These are phyloP conservation scores for Cladosporium sp. DNA, from an alignment of 2,329 filamentous ascomycete species.

Conservation along the genomic window DNA sequence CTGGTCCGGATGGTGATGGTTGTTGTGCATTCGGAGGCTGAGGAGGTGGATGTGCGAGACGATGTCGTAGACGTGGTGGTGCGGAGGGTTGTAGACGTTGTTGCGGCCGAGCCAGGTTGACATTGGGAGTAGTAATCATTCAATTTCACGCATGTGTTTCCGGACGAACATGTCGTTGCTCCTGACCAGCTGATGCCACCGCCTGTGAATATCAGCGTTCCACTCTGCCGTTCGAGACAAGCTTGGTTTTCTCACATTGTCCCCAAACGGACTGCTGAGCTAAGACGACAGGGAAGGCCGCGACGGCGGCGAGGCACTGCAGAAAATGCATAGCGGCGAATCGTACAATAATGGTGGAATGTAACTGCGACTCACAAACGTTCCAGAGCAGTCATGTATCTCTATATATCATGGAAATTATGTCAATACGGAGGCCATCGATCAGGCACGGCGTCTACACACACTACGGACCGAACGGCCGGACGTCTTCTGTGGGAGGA, in stretches of 20 bases:
- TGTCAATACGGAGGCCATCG: background rate
- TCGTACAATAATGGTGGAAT: background rate
- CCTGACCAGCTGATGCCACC: slow-evolving; percentile 35
- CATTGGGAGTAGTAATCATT: slow-evolving; percentile 37
- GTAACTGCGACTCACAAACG: background rate
- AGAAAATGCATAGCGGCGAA: background rate
- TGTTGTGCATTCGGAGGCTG: slow-evolving; percentile 1
- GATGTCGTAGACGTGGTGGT: slow-evolving; percentile 17
- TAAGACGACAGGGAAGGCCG: background rate
- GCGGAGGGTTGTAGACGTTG: background rate
- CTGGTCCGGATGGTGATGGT: slow-evolving; percentile 10
- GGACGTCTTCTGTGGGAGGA: no score
- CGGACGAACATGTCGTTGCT: slow-evolving; percentile 32
- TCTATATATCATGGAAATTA: background rate
- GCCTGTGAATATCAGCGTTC: slow-evolving; percentile 8
- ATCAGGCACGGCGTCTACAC: slow-evolving; percentile 2
- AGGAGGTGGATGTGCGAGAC: slow-evolving; percentile 15
- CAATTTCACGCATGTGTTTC: slow-evolving; percentile 29
- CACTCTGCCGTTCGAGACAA: no score
- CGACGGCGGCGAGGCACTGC: background rate
- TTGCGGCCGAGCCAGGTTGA: slow-evolving; percentile 12
- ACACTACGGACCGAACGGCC: slow-evolving; percentile 1
- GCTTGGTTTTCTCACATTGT: slow-evolving; percentile 25
- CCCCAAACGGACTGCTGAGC: slow-evolving; percentile 23
- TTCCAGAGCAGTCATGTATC: background rate